Evolutionary conservation across 2,329 filamentous ascomycete genomes (phyloP).

Genomic region (Botryosphaeria dothidea): DNA sequence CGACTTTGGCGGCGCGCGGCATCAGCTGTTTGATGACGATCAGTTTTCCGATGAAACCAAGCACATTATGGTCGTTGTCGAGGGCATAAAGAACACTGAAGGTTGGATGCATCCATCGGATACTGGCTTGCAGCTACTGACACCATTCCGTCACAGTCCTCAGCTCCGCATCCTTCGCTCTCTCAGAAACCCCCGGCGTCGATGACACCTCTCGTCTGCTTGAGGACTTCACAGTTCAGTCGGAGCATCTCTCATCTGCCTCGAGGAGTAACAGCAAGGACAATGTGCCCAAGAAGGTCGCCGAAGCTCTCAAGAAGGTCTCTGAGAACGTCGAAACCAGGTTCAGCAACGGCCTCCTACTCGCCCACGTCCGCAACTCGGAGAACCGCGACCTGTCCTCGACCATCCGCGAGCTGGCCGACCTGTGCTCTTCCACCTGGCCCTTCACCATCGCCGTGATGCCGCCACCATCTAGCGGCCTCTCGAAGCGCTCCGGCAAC

Average conservation of each 20-base stretch:
- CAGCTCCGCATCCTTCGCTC: conserved; percentile 29
- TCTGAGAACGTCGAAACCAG: conserved; percentile 9
- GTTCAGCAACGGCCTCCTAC: conserved; percentile 3
- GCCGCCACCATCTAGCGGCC: conserved; percentile 31
- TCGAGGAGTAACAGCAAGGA: background rate
- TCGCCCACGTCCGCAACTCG: conserved; percentile 15
- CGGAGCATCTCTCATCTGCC: conserved; percentile 23
- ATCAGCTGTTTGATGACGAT: conserved; percentile 42
- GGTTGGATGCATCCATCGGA: conserved; percentile 28
- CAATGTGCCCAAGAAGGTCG: background rate
- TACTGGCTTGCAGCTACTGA: background rate
- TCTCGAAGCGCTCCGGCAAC: conserved; percentile 34
- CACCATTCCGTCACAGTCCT: background rate
- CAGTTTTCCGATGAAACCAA: conserved; percentile 26
- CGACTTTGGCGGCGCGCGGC: conserved; percentile 43
- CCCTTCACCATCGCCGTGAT: conserved; percentile 40
- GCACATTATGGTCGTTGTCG: conserved; percentile 42
- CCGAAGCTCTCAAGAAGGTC: background rate
- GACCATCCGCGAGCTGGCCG: conserved; percentile 8
- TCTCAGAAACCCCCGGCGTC: conserved; percentile 33
- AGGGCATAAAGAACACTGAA: conserved; percentile 38
- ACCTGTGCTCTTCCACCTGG: conserved; percentile 19
- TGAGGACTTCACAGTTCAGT: conserved; percentile 37
- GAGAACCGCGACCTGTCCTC: conserved; percentile 8
- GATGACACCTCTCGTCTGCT: conserved; percentile 38